Evolutionary conservation across 805 yeast species (phyloP), one percentile per base, ranked within the genome.

Genomic region (Myxozyma geophila): DNA sequence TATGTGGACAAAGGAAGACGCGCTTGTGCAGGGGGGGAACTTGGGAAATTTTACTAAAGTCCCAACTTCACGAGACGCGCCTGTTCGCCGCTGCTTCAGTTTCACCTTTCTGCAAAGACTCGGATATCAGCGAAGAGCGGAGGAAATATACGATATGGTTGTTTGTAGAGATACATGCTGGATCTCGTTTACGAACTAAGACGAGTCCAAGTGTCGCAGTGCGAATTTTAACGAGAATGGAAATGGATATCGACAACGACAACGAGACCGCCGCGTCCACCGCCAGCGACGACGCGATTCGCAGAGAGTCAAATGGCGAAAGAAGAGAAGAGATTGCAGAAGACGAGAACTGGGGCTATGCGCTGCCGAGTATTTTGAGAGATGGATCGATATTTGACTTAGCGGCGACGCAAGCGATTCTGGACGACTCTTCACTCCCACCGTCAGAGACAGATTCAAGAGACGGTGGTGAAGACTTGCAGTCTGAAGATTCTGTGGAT

Each of bases 41-140:
- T 43, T 9, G 5, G 10, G 21, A 10, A 46, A 46, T 15, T 43
- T 46, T 46, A 19, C 19, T 1, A 46, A 46, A 46, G n/a, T 46
- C 50, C 50, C 50, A 46, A 46, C 50, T 46, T 46, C 50, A 43
- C 43, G 47, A 28, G 28, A 28, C 28, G 41, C 41, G 41, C 41
- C n/a, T 15, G n/a, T 39, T 15, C n/a, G 41, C 41, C n/a, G 6
- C 3, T 15, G n/a, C 41, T 10, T 15, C n/a, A 39, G 7, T 12
- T 12, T 7, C 41, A 39, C 3, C 41, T 39, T 39, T 7, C n/a
- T 15, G 2, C 41, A 10, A 47, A 10, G 19, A 23, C 33, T 23
- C 33, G n/a, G 35, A 23, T 17, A 17, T 17, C 21, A 43, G 19
- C 6, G 21, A 43, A 43, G 48, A n/a, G 19, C 2, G 2, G 48